Conservation (phyloP, 306 rosid species). For the Nissolia schottii region DNA sequence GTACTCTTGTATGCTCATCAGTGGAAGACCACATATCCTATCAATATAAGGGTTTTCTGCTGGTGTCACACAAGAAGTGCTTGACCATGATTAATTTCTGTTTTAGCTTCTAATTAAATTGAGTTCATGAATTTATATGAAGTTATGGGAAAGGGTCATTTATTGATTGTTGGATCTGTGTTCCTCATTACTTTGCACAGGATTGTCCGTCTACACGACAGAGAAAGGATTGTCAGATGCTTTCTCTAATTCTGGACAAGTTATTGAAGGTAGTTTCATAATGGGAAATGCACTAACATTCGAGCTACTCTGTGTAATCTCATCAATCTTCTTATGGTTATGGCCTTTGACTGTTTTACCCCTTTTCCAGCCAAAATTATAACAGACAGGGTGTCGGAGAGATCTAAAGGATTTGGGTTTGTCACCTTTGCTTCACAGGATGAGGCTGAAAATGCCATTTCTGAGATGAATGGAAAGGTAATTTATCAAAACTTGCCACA, state of each 20-base stretch:
- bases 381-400: slow-evolving; percentile 62
- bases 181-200: slow-evolving; percentile 35
- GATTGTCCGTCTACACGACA: slow-evolving; percentile 65
- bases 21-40: not conserved
- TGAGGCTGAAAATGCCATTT: slow-evolving; percentile 71
- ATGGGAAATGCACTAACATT: not conserved
- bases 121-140: not conserved
- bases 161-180: not conserved
- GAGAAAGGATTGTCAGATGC: slow-evolving; percentile 72
- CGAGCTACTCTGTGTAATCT: not conserved
- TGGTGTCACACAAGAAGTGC: not conserved
- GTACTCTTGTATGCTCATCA: not conserved
- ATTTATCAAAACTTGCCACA: not conserved
- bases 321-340: not conserved
- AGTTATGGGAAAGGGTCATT: not conserved
- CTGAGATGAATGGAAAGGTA: slow-evolving; percentile 86
- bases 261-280: slow-evolving; percentile 65
- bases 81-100: not conserved
- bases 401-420: slow-evolving; percentile 90
- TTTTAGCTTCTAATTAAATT: not conserved
- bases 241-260: slow-evolving; percentile 77
- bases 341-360: slow-evolving; percentile 19
- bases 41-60: not conserved
- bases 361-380: slow-evolving; percentile 70
- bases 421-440: slow-evolving; percentile 81